These are phyloP conservation scores for Blastobotrys malaysiensis DNA, from an alignment of 1,139 yeast species.

Conservation along the genomic window DNA sequence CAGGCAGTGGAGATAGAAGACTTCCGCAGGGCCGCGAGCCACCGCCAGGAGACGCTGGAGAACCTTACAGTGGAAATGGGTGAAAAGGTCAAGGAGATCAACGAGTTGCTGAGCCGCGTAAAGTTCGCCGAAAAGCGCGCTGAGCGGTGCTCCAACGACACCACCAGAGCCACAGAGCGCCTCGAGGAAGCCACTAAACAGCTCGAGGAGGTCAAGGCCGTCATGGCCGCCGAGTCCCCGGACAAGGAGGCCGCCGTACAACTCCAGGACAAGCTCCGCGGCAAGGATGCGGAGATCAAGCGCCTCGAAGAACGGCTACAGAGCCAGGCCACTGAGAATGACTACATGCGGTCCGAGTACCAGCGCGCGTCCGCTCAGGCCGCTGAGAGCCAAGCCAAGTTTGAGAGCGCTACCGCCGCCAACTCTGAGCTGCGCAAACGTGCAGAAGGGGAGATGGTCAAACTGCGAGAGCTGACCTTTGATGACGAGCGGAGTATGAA, in stretches of 20 bases:
- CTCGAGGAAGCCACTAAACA: slow-evolving; percentile 13
- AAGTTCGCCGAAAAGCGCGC: slow-evolving; percentile 26
- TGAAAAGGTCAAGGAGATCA: slow-evolving; percentile 29
- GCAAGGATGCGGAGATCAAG: slow-evolving; percentile 38
- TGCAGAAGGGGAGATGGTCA: slow-evolving; percentile 29
- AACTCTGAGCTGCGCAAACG: slow-evolving; percentile 33
- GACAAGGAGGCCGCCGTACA: slow-evolving; percentile 32
- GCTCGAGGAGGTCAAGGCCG: slow-evolving; percentile 4
- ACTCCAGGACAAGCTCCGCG: slow-evolving; percentile 36
- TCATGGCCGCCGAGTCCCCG: slow-evolving; percentile 14
- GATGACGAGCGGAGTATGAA: slow-evolving; percentile 29
- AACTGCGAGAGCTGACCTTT: slow-evolving; percentile 26
- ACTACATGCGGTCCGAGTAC: slow-evolving; percentile 62
- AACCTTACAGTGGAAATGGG: slow-evolving; percentile 40
- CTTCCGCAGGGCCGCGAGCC: slow-evolving; percentile 30
- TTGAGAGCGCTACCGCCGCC: slow-evolving; percentile 34
- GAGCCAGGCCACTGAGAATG: slow-evolving; percentile 48
- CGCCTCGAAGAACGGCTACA: slow-evolving; percentile 37
- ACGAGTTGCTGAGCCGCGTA: slow-evolving; percentile 23
- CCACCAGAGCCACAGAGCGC: slow-evolving; percentile 19
- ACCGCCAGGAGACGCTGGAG: slow-evolving; percentile 34
- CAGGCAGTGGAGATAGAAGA: slow-evolving; percentile 31
- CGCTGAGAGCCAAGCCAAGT: slow-evolving; percentile 44
- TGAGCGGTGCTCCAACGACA: slow-evolving; percentile 22
- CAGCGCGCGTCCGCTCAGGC: slow-evolving; percentile 54